These are phyloP conservation scores for Talaromyces liani DNA, from an alignment of 495 filamentous ascomycete genomes.

Conservation along the genomic window DNA sequence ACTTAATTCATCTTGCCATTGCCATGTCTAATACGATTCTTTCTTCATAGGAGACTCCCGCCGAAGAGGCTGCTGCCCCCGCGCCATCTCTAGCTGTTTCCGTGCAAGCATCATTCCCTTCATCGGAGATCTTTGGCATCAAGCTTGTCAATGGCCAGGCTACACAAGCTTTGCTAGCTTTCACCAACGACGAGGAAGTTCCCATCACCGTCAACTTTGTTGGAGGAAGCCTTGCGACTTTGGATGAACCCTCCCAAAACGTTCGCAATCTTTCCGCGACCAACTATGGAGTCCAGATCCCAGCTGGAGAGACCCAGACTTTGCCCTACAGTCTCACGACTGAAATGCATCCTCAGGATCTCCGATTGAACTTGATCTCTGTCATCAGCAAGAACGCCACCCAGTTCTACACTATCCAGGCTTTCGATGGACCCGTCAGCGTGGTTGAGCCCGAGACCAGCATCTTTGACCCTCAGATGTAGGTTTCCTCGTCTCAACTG, in stretches of 20 bases:
- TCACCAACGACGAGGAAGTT: conserved; percentile 75
- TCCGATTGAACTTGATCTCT: conserved; percentile 71
- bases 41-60: conserved; percentile 29
- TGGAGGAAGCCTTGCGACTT: conserved; percentile 64
- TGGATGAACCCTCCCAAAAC: conserved; percentile 48
- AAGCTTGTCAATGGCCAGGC: conserved; percentile 90
- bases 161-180: conserved; percentile 72
- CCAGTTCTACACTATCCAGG: conserved; percentile 64
- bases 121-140: conserved; percentile 86
- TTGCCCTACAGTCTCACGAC: conserved; percentile 78
- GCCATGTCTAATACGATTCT: not conserved
- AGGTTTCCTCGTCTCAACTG: conserved; percentile 22
- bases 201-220: conserved; percentile 71
- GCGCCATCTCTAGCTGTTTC: conserved; percentile 62
- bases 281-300: conserved; percentile 66
- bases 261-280: conserved; percentile 79
- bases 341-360: conserved; percentile 89
- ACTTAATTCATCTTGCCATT: not conserved
- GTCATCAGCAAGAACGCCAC: conserved; percentile 59
- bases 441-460: conserved; percentile 89
- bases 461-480: conserved; percentile 97
- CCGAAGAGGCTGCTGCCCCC: conserved; percentile 38
- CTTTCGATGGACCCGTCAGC: conserved; percentile 80
- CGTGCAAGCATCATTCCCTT: conserved; percentile 72
- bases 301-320: conserved; percentile 66